phyloP scores from a whole-genome alignment of 345 rosid species.

The Camelina laxa region DNA sequence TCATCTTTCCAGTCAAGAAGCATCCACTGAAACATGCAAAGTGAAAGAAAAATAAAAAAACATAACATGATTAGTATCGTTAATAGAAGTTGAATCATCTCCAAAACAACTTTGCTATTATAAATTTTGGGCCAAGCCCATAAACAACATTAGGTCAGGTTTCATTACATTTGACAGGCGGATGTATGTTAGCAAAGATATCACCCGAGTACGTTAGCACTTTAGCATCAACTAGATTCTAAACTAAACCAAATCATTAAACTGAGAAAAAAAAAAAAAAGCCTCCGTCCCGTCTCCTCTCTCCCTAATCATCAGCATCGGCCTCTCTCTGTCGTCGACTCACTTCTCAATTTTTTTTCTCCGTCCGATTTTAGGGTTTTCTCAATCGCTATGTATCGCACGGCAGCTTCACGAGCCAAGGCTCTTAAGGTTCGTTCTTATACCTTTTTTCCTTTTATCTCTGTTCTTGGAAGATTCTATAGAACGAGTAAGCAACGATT shows the following conservation, averaged over 20 bases:
- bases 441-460: neutral
- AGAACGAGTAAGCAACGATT: slow-evolving; percentile 17
- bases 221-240: neutral
- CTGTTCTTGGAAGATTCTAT: slow-evolving; percentile 6
- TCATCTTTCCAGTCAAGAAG: no score
- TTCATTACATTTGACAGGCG: neutral
- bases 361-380: slow-evolving; percentile 40
- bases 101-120: no score
- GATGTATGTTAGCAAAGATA: neutral
- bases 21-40: no score
- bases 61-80: no score
- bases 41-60: no score
- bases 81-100: no score
- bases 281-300: slow-evolving; percentile 9
- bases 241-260: slow-evolving; percentile 11
- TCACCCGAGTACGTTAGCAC: slow-evolving; percentile 12
- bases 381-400: slow-evolving; percentile 56
- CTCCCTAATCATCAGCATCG: slow-evolving; percentile 28
- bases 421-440: slow-evolving; percentile 55
- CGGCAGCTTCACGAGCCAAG: slow-evolving; percentile 59
- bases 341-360: neutral
- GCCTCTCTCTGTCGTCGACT: slow-evolving; percentile 35
- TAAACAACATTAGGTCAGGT: neutral
- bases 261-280: neutral
- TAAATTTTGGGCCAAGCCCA: slow-evolving; percentile 21